These are phyloP conservation scores for Colletotrichum sp. DNA, from an alignment of 2,329 filamentous ascomycete genomes.

Conservation along the genomic window DNA sequence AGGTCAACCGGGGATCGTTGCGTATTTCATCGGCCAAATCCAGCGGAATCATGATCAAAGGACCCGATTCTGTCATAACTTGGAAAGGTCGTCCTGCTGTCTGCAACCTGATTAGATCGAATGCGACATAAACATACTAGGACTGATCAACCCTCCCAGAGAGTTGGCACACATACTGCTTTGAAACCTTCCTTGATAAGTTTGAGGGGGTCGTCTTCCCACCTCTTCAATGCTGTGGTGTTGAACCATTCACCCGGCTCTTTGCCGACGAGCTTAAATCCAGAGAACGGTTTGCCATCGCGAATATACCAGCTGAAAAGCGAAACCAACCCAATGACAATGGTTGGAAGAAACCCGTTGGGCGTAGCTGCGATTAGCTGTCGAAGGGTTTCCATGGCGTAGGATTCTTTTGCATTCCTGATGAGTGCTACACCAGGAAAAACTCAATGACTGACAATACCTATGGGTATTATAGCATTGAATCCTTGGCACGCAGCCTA, in stretches of 20 bases:
- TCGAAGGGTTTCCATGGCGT: neutral
- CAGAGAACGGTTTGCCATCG: neutral
- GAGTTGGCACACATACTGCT: neutral
- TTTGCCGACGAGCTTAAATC: neutral
- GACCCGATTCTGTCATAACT: neutral
- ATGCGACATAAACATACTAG: neutral
- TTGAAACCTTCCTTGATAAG: neutral
- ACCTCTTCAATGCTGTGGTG: neutral
- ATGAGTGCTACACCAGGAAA: neutral
- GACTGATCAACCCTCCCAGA: accelerated
- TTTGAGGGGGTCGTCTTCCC: neutral
- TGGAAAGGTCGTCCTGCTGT: neutral
- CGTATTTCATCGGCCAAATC: neutral
- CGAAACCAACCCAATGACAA: accelerated
- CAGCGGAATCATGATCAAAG: neutral
- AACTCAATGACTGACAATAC: neutral
- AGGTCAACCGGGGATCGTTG: neutral
- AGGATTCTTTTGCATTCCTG: accelerated
- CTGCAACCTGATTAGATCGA: neutral
- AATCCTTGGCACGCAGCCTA: neutral
- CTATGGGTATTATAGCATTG: neutral
- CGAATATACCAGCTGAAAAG: neutral
- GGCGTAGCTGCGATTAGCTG: neutral
- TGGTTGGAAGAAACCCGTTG: neutral
- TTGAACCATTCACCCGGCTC: neutral